Conservation (phyloP, 1,139 yeast genomes). For the Magnusiomyces paraingens region DNA sequence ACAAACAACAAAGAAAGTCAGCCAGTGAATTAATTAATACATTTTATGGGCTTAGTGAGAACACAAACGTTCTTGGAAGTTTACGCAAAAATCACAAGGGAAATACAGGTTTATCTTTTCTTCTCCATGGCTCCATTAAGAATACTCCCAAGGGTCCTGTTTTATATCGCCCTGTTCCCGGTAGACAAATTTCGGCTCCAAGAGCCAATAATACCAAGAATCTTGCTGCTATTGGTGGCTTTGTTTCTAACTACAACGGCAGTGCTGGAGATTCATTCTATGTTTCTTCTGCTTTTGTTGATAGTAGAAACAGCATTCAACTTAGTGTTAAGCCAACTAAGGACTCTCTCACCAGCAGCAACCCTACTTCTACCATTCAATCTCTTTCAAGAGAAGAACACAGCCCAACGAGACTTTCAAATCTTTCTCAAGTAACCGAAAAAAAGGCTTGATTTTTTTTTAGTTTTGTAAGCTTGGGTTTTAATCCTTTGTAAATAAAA, state of each 20-base stretch:
- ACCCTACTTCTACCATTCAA: too few species aligned
- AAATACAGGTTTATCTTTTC: conserved; percentile 13
- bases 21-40: neutral
- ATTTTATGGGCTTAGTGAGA: conserved; percentile 2
- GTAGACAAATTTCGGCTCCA: neutral
- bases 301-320: too few species aligned
- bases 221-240: conserved; percentile 15
- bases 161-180: conserved; percentile 1
- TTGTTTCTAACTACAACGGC: conserved; percentile 3
- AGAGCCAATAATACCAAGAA: conserved; percentile 1
- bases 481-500: too few species aligned
- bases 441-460: too few species aligned
- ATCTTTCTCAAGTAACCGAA: too few species aligned
- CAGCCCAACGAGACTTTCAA: too few species aligned
- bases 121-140: conserved; percentile 11
- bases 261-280: neutral
- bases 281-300: neutral
- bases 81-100: conserved; percentile 9
- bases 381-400: too few species aligned
- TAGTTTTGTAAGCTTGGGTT: too few species aligned
- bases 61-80: neutral
- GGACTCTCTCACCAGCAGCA: too few species aligned
- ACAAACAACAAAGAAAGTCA: neutral
- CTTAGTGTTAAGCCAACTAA: too few species aligned
- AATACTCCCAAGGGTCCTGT: conserved; percentile 7